Conservation (phyloP, 371 early-diverging fungal genomes). For the Syncephalastrum contaminatum region DNA sequence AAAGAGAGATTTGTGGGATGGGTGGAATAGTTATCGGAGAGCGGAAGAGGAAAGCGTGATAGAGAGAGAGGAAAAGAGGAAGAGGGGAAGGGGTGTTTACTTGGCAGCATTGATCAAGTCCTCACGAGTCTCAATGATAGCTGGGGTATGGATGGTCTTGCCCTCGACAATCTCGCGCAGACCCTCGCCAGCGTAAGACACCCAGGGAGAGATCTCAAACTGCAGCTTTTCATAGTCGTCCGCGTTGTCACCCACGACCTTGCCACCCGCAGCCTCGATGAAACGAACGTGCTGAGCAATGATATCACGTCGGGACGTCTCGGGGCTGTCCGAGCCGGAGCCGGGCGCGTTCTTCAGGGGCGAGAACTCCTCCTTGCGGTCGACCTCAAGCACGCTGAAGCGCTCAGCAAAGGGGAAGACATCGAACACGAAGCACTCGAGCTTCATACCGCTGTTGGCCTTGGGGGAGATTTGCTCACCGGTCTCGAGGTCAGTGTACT, state of each 20-base stretch:
- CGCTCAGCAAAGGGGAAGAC: slow-evolving; percentile 88
- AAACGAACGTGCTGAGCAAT: slow-evolving; percentile 84
- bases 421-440: slow-evolving; percentile 96
- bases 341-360: slow-evolving; percentile 98
- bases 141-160: slow-evolving; percentile 49
- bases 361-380: slow-evolving; percentile 93
- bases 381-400: slow-evolving; percentile 91
- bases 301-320: slow-evolving; percentile 89
- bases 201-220: slow-evolving; percentile 88
- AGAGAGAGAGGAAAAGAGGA: no score
- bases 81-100: slow-evolving; percentile 7
- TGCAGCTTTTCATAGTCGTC: slow-evolving; percentile 50
- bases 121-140: slow-evolving; percentile 42
- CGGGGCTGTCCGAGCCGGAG: slow-evolving; percentile 84
- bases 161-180: slow-evolving; percentile 67
- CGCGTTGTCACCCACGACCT: slow-evolving; percentile 52
- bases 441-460: slow-evolving; percentile 92
- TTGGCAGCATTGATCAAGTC: slow-evolving; percentile 41
- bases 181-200: slow-evolving; percentile 94
- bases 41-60: no score
- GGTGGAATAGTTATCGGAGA: no score
- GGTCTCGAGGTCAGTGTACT: slow-evolving; percentile 76
- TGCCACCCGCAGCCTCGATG: slow-evolving; percentile 83
- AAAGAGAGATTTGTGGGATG: no score
- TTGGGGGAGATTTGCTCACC: slow-evolving; percentile 76